Conservation (phyloP, 2,329 filamentous ascomycete genomes). For the Neurospora crassa region DNA sequence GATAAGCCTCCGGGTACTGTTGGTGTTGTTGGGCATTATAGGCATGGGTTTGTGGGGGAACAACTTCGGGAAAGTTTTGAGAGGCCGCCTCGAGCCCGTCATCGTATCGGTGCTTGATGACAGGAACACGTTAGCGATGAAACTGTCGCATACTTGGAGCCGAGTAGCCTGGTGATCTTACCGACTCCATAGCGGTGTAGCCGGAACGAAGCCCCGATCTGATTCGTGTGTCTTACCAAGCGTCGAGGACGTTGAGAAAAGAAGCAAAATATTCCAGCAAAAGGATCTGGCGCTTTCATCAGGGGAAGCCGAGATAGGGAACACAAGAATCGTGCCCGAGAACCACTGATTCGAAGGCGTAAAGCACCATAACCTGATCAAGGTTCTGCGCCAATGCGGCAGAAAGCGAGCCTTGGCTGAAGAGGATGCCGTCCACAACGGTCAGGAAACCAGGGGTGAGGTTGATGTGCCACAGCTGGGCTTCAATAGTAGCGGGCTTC, state of each 20-base stretch:
- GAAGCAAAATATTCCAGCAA: background rate
- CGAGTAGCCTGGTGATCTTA: background rate
- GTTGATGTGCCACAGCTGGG: background rate
- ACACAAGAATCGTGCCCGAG: background rate
- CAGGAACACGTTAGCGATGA: background rate
- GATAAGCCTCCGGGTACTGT: constrained; percentile 2
- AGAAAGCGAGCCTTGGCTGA: background rate
- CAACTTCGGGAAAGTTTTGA: constrained; percentile 17
- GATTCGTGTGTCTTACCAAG: background rate
- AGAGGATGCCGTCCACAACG: background rate
- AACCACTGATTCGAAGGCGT: background rate
- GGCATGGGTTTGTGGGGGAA: constrained; percentile 3
- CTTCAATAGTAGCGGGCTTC: background rate
- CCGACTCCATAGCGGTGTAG: background rate
- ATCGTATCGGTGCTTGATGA: constrained; percentile 7
- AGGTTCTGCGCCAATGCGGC: background rate
- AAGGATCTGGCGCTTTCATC: background rate
- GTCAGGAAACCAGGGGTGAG: background rate
- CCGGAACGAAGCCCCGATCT: background rate
- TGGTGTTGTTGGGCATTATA: constrained; percentile 2
- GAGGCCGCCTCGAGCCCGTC: constrained; percentile 15
- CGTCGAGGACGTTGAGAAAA: background rate
- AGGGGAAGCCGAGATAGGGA: background rate
- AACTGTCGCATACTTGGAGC: background rate
- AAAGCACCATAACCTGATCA: background rate